phyloP scores from a whole-genome alignment of 176 grass and related monocot species.

The Oryza longistaminata region DNA sequence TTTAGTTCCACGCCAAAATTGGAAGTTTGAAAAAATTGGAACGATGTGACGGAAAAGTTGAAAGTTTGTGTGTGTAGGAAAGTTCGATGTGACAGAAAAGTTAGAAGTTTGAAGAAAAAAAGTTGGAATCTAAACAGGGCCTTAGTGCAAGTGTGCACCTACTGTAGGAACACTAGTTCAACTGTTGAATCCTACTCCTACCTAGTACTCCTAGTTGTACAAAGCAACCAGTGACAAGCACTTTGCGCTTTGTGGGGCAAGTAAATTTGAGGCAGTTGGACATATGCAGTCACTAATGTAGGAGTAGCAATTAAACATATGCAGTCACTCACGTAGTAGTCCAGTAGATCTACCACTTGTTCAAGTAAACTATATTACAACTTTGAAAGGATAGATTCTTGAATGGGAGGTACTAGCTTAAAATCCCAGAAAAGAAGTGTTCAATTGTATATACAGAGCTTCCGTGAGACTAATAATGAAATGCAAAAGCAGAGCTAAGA shows the following conservation, averaged over 20 bases:
- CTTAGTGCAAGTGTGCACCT: constrained; percentile 2
- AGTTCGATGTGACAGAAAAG: too few species aligned
- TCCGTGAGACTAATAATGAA: background rate
- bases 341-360: constrained; percentile 11
- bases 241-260: background rate
- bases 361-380: constrained; percentile 13
- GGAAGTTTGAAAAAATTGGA: too few species aligned
- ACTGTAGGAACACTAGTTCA: background rate
- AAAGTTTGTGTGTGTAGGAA: too few species aligned
- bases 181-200: background rate
- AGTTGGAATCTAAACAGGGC: too few species aligned
- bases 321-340: background rate
- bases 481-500: background rate
- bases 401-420: background rate
- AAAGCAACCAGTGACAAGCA: background rate
- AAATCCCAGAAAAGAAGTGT: background rate
- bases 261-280: background rate
- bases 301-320: background rate
- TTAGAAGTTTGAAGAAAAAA: too few species aligned
- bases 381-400: background rate
- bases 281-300: constrained; percentile 1
- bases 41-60: too few species aligned
- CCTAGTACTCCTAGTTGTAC: background rate
- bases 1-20: too few species aligned
- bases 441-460: background rate